Conservation (phyloP, 2,329 filamentous ascomycete genomes). For the Diplodia sapinea region DNA sequence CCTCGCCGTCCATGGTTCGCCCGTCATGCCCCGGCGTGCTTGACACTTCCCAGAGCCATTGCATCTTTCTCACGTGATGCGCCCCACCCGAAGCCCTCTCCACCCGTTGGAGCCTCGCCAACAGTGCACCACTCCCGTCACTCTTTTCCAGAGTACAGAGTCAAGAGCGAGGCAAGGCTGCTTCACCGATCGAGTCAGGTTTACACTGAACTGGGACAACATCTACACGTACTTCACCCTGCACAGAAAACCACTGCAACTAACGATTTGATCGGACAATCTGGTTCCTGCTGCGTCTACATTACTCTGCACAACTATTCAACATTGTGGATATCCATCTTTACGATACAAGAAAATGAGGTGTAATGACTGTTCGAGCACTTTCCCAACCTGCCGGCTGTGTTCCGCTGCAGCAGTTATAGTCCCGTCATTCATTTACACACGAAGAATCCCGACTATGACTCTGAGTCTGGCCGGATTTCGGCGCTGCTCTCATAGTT, state of each 20-base stretch:
- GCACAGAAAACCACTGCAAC: too few species aligned
- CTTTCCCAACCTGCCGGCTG: not conserved
- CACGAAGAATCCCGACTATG: not conserved
- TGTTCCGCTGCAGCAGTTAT: not conserved
- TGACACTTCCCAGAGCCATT: not conserved
- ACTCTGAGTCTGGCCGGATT: not conserved
- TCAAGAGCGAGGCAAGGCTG: too few species aligned
- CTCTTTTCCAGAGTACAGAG: not conserved
- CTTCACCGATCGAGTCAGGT: too few species aligned
- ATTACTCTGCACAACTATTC: not conserved
- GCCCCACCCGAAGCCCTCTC: not conserved
- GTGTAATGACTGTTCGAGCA: not conserved
- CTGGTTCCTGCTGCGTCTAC: not conserved
- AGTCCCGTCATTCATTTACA: not conserved
- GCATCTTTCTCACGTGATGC: not conserved
- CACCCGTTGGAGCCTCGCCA: not conserved
- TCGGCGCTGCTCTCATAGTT: not conserved
- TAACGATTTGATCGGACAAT: too few species aligned
- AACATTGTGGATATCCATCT: not conserved
- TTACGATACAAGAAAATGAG: slow-evolving; percentile 8
- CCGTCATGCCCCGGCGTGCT: not conserved
- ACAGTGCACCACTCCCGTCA: not conserved
- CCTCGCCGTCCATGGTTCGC: slow-evolving; percentile 7
- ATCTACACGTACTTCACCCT: too few species aligned
- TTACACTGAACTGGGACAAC: too few species aligned